Conservation (phyloP, 2,329 filamentous ascomycete species). For the Talaromyces sp. region DNA sequence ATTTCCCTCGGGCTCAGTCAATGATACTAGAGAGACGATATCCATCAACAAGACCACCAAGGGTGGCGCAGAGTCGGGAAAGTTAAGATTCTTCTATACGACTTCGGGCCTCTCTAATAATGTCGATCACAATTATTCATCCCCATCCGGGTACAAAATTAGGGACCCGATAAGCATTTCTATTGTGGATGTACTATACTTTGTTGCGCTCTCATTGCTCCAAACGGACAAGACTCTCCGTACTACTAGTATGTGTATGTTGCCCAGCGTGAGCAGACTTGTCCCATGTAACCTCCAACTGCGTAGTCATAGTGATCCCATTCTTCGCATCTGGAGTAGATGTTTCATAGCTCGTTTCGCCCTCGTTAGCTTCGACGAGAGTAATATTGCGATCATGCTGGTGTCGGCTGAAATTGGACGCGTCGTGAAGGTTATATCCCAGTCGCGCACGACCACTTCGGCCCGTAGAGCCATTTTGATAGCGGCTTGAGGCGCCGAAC, state of each 20-base stretch:
- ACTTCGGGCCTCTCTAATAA: no score
- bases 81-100: no score
- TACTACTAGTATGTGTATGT: slow-evolving; percentile 5
- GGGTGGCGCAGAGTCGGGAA: no score
- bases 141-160: no score
- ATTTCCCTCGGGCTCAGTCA: no score
- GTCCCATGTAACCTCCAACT: slow-evolving; percentile 13
- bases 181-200: no score
- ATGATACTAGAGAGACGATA: no score
- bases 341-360: neutral
- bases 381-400: neutral
- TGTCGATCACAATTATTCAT: no score
- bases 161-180: no score
- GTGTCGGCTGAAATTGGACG: neutral
- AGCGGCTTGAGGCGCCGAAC: neutral
- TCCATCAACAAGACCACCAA: no score
- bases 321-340: neutral
- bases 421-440: slow-evolving; percentile 6
- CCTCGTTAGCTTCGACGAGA: neutral
- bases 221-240: slow-evolving; percentile 5
- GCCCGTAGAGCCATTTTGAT: neutral
- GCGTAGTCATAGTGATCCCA: slow-evolving; percentile 7
- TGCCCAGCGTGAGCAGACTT: neutral
- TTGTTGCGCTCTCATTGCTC: no score
- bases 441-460: slow-evolving; percentile 2